Evolutionary conservation across 768 basidiomycete genomes (phyloP), one percentile per base, ranked within the genome.

Genomic region (Sutorius australiensis): DNA sequence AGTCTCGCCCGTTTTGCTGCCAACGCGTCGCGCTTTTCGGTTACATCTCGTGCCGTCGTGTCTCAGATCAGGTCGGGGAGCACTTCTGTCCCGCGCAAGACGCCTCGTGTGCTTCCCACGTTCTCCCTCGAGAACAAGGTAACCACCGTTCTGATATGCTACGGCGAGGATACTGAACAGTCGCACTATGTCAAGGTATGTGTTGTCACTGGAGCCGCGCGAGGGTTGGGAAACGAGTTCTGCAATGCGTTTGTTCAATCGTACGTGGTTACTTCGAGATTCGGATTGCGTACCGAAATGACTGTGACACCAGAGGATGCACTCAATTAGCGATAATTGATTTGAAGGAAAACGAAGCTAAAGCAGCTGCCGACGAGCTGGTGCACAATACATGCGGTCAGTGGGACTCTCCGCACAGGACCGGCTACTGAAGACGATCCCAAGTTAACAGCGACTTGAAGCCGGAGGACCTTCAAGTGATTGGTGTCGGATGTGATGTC

Each of bases 151-250:
- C 5, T 13, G 28, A 34, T 45, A 33, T 28, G 52, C 13, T 34
- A 21, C 13, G 32, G 33, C 28, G 19, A 51, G 31, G 14, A 40
- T 31, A 17, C 46, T 48, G 33, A 46, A 14, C 7, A 28, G 51
- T 55, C 33, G 17, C 46, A 21, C 11, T 46, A 27, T 32, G 17
- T 7, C 64, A 95, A 95, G 86, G 92, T 93, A 49, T 92, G 91
- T 72, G 74, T 95, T 61, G 85, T 98, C 46, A 98, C 95, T 36
- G 95, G 95, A 42, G 95, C 86, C 49, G 95, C 94, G 12, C 80
- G 89, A 62, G 95, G 95, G 7, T 75, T 98, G 42, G 95, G 95
- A 7, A 80, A 88, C 59, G 87, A 92, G 69, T 92, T 98, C 67
- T 94, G 92, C 67, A 81, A 85, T 42, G 93, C 93, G 12, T 94